Base-by-base conservation (phyloP, 2,329 filamentous ascomycete genomes). In the Fusarium irregulare region DNA sequence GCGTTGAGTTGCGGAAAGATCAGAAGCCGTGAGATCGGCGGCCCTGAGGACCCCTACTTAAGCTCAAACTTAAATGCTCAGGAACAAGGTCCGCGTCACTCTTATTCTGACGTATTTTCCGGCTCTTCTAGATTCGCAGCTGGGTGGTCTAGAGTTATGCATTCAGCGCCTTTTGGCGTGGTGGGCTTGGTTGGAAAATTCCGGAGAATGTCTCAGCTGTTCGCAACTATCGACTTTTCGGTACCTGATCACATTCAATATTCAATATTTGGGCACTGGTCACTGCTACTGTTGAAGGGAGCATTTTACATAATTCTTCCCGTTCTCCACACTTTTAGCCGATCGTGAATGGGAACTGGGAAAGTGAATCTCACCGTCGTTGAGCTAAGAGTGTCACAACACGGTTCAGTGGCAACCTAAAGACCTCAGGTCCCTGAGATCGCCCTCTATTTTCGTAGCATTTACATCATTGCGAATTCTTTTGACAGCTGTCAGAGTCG, bases 1-100 rank as follows among this genome's bases (percentile, higher is more conserved):
- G 27, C 60, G 47, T 44, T 51, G 13, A 42, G 25, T 46, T 66
- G 62, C 63, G 63, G 62, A 61, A 55, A 54, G 41, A 49, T 18
- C 55, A 61, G 20, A 51, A 44, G 45, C 63, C 63, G 63, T 49
- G 47, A 46, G 62, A 66, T 66, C 63, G 47, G 16, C 61, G 56
- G 49, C 48, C 62, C 61, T 61, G 16, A 20, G 18, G 48, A 61
- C 48, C 63, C 37, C 48, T 55, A 18, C 8, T 34, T 21, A 37
- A 55, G 32, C 48, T 12, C 14, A 50, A 66, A 46, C 42, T 50
- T 66, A 56, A 66, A 60, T 66, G 50, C 13, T n/a, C 48, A 66
- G 62, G 63, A 57, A 64, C 62, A 56, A 32, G 37, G 2, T 7
- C 12, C 18, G 20, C 18, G 11, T 18, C 23, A 21, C 12, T 40